Evolutionary conservation across 2,329 filamentous ascomycete genomes (phyloP).

Genomic region (Pezicula radicicola): DNA sequence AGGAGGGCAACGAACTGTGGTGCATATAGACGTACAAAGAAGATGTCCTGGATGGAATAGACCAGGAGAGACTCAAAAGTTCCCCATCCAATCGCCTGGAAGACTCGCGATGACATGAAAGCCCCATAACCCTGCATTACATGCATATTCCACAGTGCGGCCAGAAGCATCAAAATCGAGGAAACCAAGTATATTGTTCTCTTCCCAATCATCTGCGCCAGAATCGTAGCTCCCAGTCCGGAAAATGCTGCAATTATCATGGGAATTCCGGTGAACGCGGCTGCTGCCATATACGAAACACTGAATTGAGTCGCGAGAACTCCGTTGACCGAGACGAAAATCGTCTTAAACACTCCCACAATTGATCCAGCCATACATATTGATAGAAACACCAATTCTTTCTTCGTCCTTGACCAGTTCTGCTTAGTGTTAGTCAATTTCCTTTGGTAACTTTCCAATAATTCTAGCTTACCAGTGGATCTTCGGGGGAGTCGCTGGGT

Average conservation of each 20-base stretch:
- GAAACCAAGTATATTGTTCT: slow-evolving; percentile 50
- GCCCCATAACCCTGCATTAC: slow-evolving; percentile 38
- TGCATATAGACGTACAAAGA: slow-evolving; percentile 42
- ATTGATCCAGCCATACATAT: slow-evolving; percentile 45
- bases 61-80: slow-evolving; percentile 52
- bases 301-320: slow-evolving; percentile 39
- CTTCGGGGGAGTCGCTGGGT: slow-evolving; percentile 50
- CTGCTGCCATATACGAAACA: slow-evolving; percentile 44
- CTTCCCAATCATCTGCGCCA: slow-evolving; percentile 48
- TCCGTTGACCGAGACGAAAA: slow-evolving; percentile 45
- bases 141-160: slow-evolving; percentile 47
- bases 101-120: slow-evolving; percentile 48
- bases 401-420: slow-evolving; percentile 56
- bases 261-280: slow-evolving; percentile 50
- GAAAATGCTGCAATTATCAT: slow-evolving; percentile 46
- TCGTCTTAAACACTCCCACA: slow-evolving; percentile 51
- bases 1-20: not conserved
- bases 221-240: slow-evolving; percentile 39
- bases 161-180: slow-evolving; percentile 42
- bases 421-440: slow-evolving; percentile 22
- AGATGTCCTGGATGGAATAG: slow-evolving; percentile 53
- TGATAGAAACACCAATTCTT: slow-evolving; percentile 45
- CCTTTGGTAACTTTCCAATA: not conserved
- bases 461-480: slow-evolving; percentile 45
- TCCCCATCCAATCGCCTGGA: slow-evolving; percentile 58